Base-by-base conservation (phyloP, 257 asterid species). In the Henckelia pumila region DNA sequence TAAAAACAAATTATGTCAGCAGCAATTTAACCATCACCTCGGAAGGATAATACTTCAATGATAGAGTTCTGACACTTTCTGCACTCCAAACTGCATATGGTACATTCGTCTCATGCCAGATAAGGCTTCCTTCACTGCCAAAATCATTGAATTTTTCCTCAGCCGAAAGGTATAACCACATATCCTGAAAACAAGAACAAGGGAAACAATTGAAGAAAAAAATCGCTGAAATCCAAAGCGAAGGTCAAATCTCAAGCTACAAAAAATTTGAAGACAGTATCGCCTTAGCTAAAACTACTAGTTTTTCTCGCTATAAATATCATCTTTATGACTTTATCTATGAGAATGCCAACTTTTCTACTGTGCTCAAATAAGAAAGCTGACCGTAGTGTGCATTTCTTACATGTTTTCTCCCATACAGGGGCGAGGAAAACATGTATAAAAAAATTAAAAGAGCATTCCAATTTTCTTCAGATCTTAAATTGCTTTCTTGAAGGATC, bases 51-150 rank as follows among this genome's bases (percentile, higher is more conserved):
- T 90, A 87, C 78, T 86, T 83, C 83, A 90, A 68, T 2, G 97
- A 93, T 64, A 88, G 67, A 60, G 77, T 71, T 73, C 99, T 82
- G 69, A 77, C 78, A 81, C 99, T 88, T 67, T 88, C 94, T 16
- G 88, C 79, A 66, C 83, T 82, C 96, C 96, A 93, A 75, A 88
- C 95, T 71, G 97, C 99, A 80, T 88, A 93, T 21, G 99, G 99
- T 73, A 93, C 85, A 66, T 86, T 90, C 29, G 96, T 82, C 86
- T 93, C 99, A 50, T 93, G 95, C 99, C 99, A 93, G 68, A 84
- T 75, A 62, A 94, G 95, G 61, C 95, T 88, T 62, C 80, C 70
- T 82, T 94, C 97, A 79, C 66, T 88, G 47, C 95, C 81, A 59
- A 94, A 93, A 78, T 94, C 96, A 69, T 74, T 79, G 65, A 94